These are phyloP conservation scores for Cryptosporidium felis DNA, from an alignment of 169 alveolate genomes.

Conservation along the genomic window DNA sequence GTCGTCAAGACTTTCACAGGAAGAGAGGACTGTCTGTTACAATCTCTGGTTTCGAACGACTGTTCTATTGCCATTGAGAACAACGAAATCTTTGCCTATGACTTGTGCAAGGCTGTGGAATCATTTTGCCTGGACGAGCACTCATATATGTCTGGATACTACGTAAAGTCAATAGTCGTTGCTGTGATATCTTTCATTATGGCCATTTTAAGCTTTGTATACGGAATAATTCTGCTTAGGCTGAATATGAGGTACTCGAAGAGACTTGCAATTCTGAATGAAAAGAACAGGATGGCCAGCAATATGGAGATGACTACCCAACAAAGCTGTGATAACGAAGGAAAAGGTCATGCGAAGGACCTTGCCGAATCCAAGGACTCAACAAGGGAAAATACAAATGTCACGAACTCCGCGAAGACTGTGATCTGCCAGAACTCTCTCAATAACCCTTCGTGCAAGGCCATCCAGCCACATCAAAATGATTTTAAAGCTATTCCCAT, in stretches of 20 bases:
- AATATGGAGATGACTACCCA: neutral
- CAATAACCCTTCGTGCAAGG: neutral
- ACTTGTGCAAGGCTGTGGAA: constrained; percentile 58
- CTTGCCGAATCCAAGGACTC: neutral
- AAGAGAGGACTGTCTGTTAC: constrained; percentile 40
- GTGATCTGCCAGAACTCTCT: neutral
- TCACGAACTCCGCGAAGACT: neutral
- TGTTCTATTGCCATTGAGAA: constrained; percentile 49
- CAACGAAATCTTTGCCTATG: constrained; percentile 61
- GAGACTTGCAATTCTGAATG: neutral
- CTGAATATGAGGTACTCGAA: constrained; percentile 37
- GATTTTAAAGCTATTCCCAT: neutral
- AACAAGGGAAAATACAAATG: constrained; percentile 3
- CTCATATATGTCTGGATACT: constrained; percentile 40
- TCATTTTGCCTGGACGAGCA: constrained; percentile 31
- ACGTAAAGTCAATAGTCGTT: constrained; percentile 28
- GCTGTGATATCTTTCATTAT: constrained; percentile 33
- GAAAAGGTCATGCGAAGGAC: neutral
- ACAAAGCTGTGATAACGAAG: neutral
- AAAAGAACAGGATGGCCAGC: neutral
- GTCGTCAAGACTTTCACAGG: constrained; percentile 9
- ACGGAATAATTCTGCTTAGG: constrained; percentile 6
- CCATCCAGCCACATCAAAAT: constrained; percentile 1
- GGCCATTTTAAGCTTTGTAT: constrained; percentile 25
- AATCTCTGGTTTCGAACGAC: constrained; percentile 60